Evolutionary conservation across 495 filamentous ascomycete species (phyloP).

Genomic region (Amphirosellinia nigrospora): DNA sequence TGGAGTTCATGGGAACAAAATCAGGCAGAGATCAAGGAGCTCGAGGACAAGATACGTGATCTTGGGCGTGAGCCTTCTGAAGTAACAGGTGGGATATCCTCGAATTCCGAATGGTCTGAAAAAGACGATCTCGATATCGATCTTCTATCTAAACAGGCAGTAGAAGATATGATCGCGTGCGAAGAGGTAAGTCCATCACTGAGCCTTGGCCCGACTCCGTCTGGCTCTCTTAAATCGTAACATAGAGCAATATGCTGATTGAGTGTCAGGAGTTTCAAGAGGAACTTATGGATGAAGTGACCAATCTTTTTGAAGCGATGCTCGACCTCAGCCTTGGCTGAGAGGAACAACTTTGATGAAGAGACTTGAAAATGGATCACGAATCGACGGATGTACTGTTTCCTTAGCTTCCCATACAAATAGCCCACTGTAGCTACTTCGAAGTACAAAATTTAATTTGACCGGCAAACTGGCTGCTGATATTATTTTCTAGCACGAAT

Average conservation of each 20-base stretch:
- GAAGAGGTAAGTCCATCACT: constrained; percentile 34
- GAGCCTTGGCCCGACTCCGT: constrained; percentile 5
- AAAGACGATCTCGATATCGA: constrained; percentile 30
- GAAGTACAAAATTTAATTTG: too few species aligned
- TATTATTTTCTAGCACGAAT: too few species aligned
- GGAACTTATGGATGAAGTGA: constrained; percentile 36
- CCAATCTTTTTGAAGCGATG: constrained; percentile 33
- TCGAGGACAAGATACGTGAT: constrained; percentile 22
- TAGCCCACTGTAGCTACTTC: too few species aligned
- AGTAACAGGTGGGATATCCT: constrained; percentile 31
- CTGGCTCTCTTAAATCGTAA: constrained; percentile 32
- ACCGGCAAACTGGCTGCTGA: too few species aligned
- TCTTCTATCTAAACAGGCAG: constrained; percentile 29
- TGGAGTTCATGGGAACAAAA: constrained; percentile 30
- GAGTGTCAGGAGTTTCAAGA: constrained; percentile 37
- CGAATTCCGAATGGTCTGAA: constrained; percentile 22
- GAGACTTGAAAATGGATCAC: too few species aligned
- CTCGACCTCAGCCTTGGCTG: constrained; percentile 22
- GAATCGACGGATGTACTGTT: too few species aligned
- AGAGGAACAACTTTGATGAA: neutral
- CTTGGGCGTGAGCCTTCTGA: constrained; percentile 6
- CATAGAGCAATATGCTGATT: constrained; percentile 36
- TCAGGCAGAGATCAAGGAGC: constrained; percentile 31
- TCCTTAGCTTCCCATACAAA: too few species aligned
- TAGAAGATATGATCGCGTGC: constrained; percentile 38